A percentile compares a stretch with the other conserved stretches of the same genome.
Conservation (phyloP, 139 green algal genomes). For the Microglena sp. region DNA sequence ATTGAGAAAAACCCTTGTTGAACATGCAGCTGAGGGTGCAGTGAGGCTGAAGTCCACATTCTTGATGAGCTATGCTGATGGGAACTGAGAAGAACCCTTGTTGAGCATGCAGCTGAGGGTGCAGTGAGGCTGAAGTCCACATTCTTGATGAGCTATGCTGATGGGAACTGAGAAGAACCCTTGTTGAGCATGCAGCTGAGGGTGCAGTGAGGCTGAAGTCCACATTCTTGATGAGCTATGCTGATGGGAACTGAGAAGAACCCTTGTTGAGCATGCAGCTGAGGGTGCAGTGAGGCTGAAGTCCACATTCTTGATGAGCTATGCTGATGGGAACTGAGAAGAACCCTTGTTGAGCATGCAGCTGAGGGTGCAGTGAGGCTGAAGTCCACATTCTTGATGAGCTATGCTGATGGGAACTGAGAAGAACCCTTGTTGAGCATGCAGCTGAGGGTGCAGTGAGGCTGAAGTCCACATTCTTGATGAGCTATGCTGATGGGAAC, state of each 20-base stretch:
- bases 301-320: no score
- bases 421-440: no score
- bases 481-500: no score
- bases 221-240: constrained; percentile 9
- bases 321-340: no score
- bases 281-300: no score
- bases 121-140: constrained; percentile 2
- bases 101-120: not conserved
- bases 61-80: constrained; percentile 5
- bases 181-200: not conserved
- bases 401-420: no score
- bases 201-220: not conserved
- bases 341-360: no score
- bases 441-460: no score
- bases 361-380: no score
- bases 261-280: not conserved
- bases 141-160: not conserved
- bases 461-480: no score
- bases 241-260: not conserved
- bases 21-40: not conserved
- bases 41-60: not conserved
- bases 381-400: no score
- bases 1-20: not conserved
- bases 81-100: not conserved
- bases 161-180: no score